Conservation (phyloP, 352 stramenopile genomes). For the Globisporangium recalcitrans region DNA sequence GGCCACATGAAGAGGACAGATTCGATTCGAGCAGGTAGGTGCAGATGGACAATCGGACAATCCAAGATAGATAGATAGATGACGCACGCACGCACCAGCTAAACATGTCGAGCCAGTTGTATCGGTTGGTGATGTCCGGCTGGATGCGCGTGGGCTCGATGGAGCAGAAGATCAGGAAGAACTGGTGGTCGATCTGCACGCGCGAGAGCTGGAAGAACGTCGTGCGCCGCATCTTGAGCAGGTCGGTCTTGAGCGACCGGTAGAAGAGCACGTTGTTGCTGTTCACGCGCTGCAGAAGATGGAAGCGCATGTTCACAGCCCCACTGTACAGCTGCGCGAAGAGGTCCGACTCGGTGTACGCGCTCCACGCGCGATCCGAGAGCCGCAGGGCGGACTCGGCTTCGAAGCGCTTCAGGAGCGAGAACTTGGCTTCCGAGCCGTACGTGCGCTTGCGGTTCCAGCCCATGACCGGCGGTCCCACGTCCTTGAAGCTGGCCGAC, state of each 20-base stretch:
- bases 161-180: slow-evolving; percentile 31
- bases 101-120: slow-evolving; percentile 30
- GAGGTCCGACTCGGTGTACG: slow-evolving; percentile 26
- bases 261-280: slow-evolving; percentile 27
- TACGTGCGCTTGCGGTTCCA: slow-evolving; percentile 35
- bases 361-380: slow-evolving; percentile 17
- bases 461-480: slow-evolving; percentile 22
- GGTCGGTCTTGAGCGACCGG: slow-evolving; percentile 27
- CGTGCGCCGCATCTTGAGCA: slow-evolving; percentile 17
- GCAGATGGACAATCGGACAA: not conserved
- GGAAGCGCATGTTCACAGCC: slow-evolving; percentile 26
- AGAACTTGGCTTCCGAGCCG: slow-evolving; percentile 22
- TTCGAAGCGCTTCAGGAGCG: slow-evolving; percentile 26
- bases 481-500: slow-evolving; percentile 13
- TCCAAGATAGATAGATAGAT: not conserved
- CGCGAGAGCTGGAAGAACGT: slow-evolving; percentile 36
- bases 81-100: slow-evolving; percentile 19
- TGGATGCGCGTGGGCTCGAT: slow-evolving; percentile 25
- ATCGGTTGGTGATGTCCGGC: slow-evolving; percentile 9
- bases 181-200: slow-evolving; percentile 16
- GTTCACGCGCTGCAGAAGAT: slow-evolving; percentile 33
- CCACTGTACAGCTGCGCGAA: slow-evolving; percentile 35
- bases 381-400: slow-evolving; percentile 15
- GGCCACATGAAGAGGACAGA: not conserved
- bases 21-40: not conserved